Evolutionary conservation across 441 rosid species (phyloP).

Genomic region (Codiaeum variegatum): DNA sequence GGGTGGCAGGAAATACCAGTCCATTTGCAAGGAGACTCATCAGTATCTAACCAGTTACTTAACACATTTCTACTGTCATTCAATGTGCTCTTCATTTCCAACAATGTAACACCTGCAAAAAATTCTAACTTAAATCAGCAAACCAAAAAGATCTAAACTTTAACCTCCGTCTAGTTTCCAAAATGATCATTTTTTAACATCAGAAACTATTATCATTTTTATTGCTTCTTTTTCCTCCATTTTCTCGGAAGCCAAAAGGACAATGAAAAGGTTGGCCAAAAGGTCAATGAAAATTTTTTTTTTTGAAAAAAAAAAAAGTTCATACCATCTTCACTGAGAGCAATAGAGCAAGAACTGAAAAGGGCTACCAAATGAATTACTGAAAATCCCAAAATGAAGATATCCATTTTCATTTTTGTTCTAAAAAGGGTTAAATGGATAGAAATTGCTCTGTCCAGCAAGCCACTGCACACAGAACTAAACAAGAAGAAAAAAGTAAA

Average conservation of each 20-base stretch:
- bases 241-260: slow-evolving; percentile 20
- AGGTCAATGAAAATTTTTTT: background rate
- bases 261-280: background rate
- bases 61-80: slow-evolving; percentile 71
- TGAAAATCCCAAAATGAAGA: slow-evolving; percentile 27
- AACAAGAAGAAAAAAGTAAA: background rate
- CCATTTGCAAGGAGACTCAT: slow-evolving; percentile 84
- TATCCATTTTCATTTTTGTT: slow-evolving; percentile 30
- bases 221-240: background rate
- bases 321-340: slow-evolving; percentile 64
- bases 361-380: slow-evolving; percentile 36
- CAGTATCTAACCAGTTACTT: slow-evolving; percentile 68
- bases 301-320: background rate
- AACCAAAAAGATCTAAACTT: slow-evolving; percentile 21
- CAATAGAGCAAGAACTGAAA: slow-evolving; percentile 30
- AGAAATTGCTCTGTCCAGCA: slow-evolving; percentile 23
- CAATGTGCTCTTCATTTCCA: slow-evolving; percentile 62
- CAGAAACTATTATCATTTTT: background rate
- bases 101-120: slow-evolving; percentile 58
- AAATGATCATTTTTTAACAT: background rate
- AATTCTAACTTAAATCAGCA: slow-evolving; percentile 1
- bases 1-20: slow-evolving; percentile 80
- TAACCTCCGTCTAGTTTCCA: background rate
- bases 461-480: slow-evolving; percentile 26
- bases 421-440: slow-evolving; percentile 11